Evolutionary conservation across 2,329 filamentous ascomycete species (phyloP).

Genomic region (Hymenoscyphus linearis): DNA sequence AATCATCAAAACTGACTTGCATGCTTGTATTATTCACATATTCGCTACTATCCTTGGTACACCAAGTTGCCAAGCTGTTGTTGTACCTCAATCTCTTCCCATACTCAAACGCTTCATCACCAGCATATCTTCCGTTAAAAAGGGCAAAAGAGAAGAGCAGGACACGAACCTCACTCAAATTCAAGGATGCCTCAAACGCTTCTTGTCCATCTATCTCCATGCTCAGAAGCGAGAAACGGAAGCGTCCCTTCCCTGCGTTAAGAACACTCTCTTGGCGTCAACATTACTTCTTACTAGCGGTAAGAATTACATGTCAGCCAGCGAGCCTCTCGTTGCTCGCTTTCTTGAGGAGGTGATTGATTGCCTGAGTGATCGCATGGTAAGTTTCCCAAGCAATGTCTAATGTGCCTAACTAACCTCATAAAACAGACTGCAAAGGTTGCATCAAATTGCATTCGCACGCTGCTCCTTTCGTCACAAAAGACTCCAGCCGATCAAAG

Average conservation of each 20-base stretch:
- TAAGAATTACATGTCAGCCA: conserved; percentile 64
- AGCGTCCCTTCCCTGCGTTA: conserved; percentile 79
- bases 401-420: conserved; percentile 13
- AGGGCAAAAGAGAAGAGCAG: conserved; percentile 35
- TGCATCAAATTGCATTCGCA: conserved; percentile 82
- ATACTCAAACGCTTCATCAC: conserved; percentile 88
- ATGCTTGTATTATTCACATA: conserved; percentile 95
- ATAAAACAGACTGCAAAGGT: conserved; percentile 70
- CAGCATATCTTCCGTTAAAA: conserved; percentile 55
- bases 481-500: conserved; percentile 63
- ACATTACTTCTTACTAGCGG: conserved; percentile 86
- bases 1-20: conserved; percentile 92
- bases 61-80: conserved; percentile 76
- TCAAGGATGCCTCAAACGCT: conserved; percentile 74
- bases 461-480: conserved; percentile 65
- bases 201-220: conserved; percentile 72
- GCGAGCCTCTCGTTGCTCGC: conserved; percentile 67
- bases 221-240: conserved; percentile 71
- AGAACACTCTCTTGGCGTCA: conserved; percentile 82
- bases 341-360: conserved; percentile 80
- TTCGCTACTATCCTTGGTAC: conserved; percentile 91
- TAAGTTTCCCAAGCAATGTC: conserved; percentile 31
- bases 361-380: conserved; percentile 73
- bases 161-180: conserved; percentile 49
- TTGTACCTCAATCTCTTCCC: conserved; percentile 84